A percentile compares a stretch with the other conserved stretches of the same genome.
Conservation (phyloP, 2,329 filamentous ascomycete species). For the Dissoconium aciculare region DNA sequence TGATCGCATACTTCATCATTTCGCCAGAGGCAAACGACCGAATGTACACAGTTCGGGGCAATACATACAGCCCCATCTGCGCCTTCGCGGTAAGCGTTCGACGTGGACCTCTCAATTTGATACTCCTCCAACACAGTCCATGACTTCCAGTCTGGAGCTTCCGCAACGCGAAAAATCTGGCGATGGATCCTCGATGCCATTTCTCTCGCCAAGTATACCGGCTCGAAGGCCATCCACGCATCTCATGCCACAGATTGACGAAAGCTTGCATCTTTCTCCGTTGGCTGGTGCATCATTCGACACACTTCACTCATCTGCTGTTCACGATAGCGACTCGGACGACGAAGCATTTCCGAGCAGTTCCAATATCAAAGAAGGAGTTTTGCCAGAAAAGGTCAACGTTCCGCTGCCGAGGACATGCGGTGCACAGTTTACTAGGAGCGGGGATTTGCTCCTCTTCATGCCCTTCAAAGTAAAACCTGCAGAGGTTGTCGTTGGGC, state of each 20-base stretch:
- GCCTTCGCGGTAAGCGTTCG: too few species aligned
- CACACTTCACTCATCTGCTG: constrained; percentile 27
- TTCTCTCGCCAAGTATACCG: constrained; percentile 20
- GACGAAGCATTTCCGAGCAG: constrained; percentile 51
- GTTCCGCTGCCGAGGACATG: constrained; percentile 46
- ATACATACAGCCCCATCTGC: too few species aligned
- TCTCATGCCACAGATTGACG: constrained; percentile 32
- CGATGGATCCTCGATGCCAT: constrained; percentile 18
- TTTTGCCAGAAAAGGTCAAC: constrained; percentile 47
- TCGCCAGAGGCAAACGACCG: too few species aligned
- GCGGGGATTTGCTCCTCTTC: constrained; percentile 44
- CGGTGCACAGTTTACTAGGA: constrained; percentile 42
- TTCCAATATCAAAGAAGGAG: constrained; percentile 34
- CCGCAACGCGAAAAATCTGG: constrained; percentile 7
- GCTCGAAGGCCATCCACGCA: constrained; percentile 21
- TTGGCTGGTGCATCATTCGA: constrained; percentile 41
- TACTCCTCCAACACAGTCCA: constrained; percentile 9
- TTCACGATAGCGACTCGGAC: constrained; percentile 24
- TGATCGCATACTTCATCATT: too few species aligned
- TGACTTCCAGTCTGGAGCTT: constrained; percentile 19
- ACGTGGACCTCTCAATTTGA: neutral
- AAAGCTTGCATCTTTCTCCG: constrained; percentile 39
- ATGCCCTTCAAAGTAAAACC: constrained; percentile 40
- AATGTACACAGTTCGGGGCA: too few species aligned
- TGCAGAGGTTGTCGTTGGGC: constrained; percentile 11